A percentile compares a stretch with the other conserved stretches of the same genome.
phyloP scores from a whole-genome alignment of 2,329 filamentous ascomycete species.

The Bipolaris gigantea region DNA sequence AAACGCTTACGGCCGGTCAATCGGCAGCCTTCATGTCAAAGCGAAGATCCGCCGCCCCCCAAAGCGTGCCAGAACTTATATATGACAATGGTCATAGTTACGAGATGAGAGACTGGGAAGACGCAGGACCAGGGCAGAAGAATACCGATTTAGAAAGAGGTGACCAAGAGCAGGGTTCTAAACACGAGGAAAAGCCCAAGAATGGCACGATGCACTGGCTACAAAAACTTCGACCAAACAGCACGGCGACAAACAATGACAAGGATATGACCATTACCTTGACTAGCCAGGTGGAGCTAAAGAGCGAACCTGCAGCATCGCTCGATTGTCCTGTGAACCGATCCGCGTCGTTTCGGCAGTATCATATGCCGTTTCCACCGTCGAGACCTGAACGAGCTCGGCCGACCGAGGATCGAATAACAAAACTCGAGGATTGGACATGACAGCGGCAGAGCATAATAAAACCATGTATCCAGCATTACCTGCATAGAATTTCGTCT shows the following conservation, averaged over 20 bases:
- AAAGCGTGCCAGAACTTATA: slow-evolving; percentile 16
- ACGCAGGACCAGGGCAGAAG: slow-evolving; percentile 3
- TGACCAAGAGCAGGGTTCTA: slow-evolving; percentile 9
- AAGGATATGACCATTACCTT: slow-evolving; percentile 27
- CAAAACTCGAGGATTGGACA: too few species aligned
- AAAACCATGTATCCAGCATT: too few species aligned
- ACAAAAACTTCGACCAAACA: slow-evolving; percentile 11
- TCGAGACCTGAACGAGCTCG: neutral
- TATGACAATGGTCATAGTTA: slow-evolving; percentile 22
- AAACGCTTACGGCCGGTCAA: slow-evolving; percentile 7
- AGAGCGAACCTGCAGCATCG: slow-evolving; percentile 13
- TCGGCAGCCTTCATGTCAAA: slow-evolving; percentile 15
- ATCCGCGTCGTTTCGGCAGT: slow-evolving; percentile 1
- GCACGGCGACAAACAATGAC: neutral
- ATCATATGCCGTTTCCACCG: slow-evolving; percentile 2
- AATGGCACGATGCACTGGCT: slow-evolving; percentile 11
- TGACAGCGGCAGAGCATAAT: too few species aligned
- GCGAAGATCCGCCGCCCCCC: slow-evolving; percentile 17
- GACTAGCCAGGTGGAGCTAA: slow-evolving; percentile 22
- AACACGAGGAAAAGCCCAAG: slow-evolving; percentile 3
- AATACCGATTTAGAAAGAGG: slow-evolving; percentile 3
- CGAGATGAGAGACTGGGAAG: slow-evolving; percentile 29
- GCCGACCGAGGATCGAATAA: too few species aligned
- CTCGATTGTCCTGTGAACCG: neutral
- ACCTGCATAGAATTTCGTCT: too few species aligned